These are phyloP conservation scores for Fusarium musae DNA, from an alignment of 2,329 filamentous ascomycete species.

Conservation along the genomic window DNA sequence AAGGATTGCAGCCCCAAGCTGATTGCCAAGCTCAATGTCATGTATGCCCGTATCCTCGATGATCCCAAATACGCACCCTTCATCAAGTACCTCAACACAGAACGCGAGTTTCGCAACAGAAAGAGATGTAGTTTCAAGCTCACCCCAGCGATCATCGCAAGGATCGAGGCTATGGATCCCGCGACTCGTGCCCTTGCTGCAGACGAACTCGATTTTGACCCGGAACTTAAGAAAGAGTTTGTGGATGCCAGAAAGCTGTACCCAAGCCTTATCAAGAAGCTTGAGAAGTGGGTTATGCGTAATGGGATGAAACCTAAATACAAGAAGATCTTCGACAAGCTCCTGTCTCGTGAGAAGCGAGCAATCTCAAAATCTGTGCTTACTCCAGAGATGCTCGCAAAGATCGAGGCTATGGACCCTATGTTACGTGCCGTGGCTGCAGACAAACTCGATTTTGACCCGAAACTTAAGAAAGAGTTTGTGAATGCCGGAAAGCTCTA, in stretches of 20 bases:
- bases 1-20: not conserved
- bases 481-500: not conserved
- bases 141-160: not conserved
- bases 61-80: not conserved
- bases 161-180: not conserved
- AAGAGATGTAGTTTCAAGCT: not conserved
- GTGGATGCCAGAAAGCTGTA: not conserved
- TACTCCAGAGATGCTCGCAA: not conserved
- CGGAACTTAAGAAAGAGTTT: not conserved
- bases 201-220: not conserved
- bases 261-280: not conserved
- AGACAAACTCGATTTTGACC: not conserved
- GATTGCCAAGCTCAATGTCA: constrained; percentile 14
- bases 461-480: not conserved
- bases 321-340: not conserved
- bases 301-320: not conserved
- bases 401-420: not conserved
- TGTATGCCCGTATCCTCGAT: not conserved
- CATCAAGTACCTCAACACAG: not conserved
- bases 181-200: not conserved
- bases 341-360: not conserved
- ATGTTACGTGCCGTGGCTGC: not conserved
- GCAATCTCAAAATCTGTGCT: not conserved
- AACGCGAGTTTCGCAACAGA: not conserved
- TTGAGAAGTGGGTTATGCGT: constrained; percentile 1